These are phyloP conservation scores for Aristolochia fimbriata DNA, from an alignment of 164 flowering plant species.

Conservation along the genomic window DNA sequence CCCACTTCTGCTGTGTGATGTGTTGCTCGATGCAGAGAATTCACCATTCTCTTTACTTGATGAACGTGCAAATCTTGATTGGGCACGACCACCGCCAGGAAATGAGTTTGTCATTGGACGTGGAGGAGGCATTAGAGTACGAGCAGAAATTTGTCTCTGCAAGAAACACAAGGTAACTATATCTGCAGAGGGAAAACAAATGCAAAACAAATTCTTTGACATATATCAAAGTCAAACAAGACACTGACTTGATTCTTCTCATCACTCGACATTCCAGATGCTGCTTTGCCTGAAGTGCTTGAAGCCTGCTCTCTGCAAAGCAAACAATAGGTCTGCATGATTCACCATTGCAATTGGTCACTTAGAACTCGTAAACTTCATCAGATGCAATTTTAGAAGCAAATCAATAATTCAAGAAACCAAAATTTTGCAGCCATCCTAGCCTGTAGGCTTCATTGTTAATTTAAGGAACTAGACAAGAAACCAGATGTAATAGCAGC, in stretches of 20 bases:
- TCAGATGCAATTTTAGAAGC: no score
- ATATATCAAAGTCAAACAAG: background rate
- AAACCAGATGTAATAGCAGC: no score
- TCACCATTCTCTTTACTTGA: slow-evolving; percentile 42
- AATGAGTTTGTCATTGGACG: slow-evolving; percentile 40
- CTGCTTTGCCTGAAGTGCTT: slow-evolving; percentile 83
- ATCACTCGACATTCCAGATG: slow-evolving; percentile 97
- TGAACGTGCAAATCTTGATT: slow-evolving; percentile 38
- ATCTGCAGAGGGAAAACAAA: background rate
- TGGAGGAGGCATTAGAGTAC: slow-evolving; percentile 86
- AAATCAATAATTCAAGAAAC: no score
- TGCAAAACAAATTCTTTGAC: background rate
- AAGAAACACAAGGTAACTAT: background rate
- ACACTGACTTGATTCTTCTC: slow-evolving; percentile 77
- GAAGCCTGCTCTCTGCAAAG: slow-evolving; percentile 80
- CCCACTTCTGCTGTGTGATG: slow-evolving; percentile 42
- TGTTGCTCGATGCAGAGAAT: slow-evolving; percentile 45
- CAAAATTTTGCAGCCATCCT: no score
- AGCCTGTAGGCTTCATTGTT: no score
- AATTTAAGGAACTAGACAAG: no score
- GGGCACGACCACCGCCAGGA: slow-evolving; percentile 20
- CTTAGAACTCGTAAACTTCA: no score
- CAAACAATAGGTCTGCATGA: background rate
- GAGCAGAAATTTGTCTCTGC: slow-evolving; percentile 64
- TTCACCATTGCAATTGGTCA: no score